Conservation (phyloP, 768 basidiomycete species). For the Boletus rubropictus region DNA sequence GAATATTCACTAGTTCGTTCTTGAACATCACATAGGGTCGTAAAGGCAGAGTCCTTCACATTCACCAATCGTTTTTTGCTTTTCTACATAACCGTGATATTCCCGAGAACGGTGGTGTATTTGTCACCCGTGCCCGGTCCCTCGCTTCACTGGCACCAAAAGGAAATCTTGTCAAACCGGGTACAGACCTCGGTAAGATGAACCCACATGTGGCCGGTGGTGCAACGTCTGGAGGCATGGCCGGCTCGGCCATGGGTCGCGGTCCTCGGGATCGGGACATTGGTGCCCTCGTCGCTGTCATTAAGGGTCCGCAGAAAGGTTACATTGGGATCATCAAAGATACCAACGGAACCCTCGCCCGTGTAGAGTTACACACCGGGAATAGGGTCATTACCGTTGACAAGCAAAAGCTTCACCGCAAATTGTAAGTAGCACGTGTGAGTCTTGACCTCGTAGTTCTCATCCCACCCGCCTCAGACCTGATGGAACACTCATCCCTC, state of each 20-base stretch:
- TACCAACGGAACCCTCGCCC: slow-evolving; percentile 77
- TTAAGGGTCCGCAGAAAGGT: slow-evolving; percentile 87
- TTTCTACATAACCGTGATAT: slow-evolving; percentile 93
- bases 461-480: slow-evolving; percentile 37
- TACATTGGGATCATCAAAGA: slow-evolving; percentile 92
- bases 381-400: slow-evolving; percentile 88
- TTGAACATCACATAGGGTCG: slow-evolving; percentile 46
- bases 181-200: slow-evolving; percentile 83
- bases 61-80: slow-evolving; percentile 89
- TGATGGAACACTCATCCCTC: slow-evolving; percentile 49
- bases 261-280: slow-evolving; percentile 81
- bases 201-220: slow-evolving; percentile 66
- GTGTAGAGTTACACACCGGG: slow-evolving; percentile 86
- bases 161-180: slow-evolving; percentile 59
- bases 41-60: slow-evolving; percentile 87
- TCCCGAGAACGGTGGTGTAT: slow-evolving; percentile 88
- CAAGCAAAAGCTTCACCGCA: slow-evolving; percentile 67
- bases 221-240: slow-evolving; percentile 65
- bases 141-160: slow-evolving; percentile 85
- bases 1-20: background rate
- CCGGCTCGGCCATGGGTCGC: slow-evolving; percentile 74
- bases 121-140: slow-evolving; percentile 81
- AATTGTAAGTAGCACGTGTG: slow-evolving; percentile 49
- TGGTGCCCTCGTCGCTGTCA: slow-evolving; percentile 69
- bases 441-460: slow-evolving; percentile 1